Evolutionary conservation across 2,329 filamentous ascomycete genomes (phyloP), one percentile per base, ranked within the genome.

Genomic region (Whalleya microplaca): DNA sequence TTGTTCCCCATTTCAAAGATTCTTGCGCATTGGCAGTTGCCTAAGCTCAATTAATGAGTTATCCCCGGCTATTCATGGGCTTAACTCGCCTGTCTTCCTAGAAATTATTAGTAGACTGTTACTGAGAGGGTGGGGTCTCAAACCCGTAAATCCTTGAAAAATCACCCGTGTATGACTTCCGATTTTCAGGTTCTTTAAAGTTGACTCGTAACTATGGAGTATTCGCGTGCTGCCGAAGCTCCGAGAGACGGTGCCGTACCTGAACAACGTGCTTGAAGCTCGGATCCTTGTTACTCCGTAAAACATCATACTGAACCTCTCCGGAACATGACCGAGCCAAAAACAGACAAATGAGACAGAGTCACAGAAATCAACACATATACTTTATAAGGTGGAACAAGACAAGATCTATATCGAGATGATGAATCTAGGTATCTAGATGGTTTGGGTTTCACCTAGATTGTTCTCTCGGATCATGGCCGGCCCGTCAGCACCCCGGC

Each of bases 21-120:
- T 92, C 88, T 71, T 84, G 83, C 29, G 89, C 90, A 73, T 94
- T 92, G 64, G 84, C 83, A 1, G 90, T 93, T 10, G 90, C 89
- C 74, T 85, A 77, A 2, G 45, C 19, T 18, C 1, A 16, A 10
- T 12, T 6, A 16, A 46, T 32, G 18, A 16, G 14, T 47, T 18
- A 12, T 12, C 32, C 8, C 10, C 14, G 8, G 10, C 18, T 43
- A 18, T 8, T 45, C 16, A 18, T 16, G 14, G 12, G 46, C 21
- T 37, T 42, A 27, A 51, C 58, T 53, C 41, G 58, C 58, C 48
- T 63, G 55, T 58, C 44, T 62, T 50, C 69, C 64, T 72, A 61
- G 48, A 67, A 61, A 23, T 44, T 7, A 20, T 18, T 21, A 44
- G 41, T 32, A 60, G 51, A 8, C 23, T 19, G 16, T 12, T 27